Conservation (phyloP, 2,329 filamentous ascomycete genomes). For the Apiospora pterosperma region DNA sequence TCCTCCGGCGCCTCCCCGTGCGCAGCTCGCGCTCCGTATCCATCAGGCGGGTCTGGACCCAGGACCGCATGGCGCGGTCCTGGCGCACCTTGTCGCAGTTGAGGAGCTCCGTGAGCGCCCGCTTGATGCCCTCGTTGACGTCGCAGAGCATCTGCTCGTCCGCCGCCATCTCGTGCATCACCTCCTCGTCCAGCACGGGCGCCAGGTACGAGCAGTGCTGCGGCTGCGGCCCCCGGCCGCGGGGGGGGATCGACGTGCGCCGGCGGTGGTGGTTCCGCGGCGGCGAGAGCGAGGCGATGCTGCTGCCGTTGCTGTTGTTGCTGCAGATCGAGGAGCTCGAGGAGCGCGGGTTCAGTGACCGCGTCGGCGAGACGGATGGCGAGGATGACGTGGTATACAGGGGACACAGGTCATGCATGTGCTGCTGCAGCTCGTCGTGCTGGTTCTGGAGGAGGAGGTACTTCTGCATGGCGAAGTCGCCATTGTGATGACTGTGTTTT, state of each 20-base stretch:
- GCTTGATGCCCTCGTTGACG: conserved; percentile 60
- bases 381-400: conserved; percentile 36
- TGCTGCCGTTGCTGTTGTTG: conserved; percentile 16
- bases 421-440: conserved; percentile 49
- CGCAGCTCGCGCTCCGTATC: conserved; percentile 58
- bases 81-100: conserved; percentile 54
- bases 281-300: conserved; percentile 2
- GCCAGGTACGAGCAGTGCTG: conserved; percentile 20
- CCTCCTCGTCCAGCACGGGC: conserved; percentile 45
- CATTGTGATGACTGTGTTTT: conserved; percentile 29
- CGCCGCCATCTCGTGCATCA: conserved; percentile 44
- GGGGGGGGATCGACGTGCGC: conserved; percentile 18
- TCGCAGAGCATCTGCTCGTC: conserved; percentile 52
- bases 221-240: conserved; percentile 12
- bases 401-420: conserved; percentile 48
- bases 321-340: conserved; percentile 35
- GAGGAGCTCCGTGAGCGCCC: conserved; percentile 57
- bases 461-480: conserved; percentile 49
- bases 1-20: conserved; percentile 47
- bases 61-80: conserved; percentile 50
- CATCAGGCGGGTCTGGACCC: conserved; percentile 57
- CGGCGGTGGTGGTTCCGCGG: conserved; percentile 27
- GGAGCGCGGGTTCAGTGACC: conserved; percentile 47
- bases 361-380: conserved; percentile 57
- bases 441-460: conserved; percentile 52